Conservation (phyloP, 495 filamentous ascomycete genomes). For the Cercophora scortea region DNA sequence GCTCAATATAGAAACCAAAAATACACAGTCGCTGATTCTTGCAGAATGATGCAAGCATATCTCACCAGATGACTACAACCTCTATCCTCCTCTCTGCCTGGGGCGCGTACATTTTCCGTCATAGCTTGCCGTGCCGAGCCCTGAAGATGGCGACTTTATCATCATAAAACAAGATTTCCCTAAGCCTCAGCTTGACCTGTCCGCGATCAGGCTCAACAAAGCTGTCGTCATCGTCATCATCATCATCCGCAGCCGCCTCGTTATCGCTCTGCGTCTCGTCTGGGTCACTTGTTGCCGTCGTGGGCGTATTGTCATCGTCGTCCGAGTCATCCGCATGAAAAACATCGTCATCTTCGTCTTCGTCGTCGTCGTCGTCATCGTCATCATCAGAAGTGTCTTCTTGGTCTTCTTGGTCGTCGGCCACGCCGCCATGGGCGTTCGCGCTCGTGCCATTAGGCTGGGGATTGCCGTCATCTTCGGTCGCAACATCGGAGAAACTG, state of each 20-base stretch:
- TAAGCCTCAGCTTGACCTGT: slow-evolving; percentile 52
- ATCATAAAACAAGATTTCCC: slow-evolving; percentile 85
- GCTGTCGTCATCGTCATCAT: slow-evolving; percentile 49
- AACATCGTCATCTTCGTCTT: slow-evolving; percentile 36
- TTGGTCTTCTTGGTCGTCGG: slow-evolving; percentile 31
- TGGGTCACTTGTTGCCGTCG: slow-evolving; percentile 22
- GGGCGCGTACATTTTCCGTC: slow-evolving; percentile 5
- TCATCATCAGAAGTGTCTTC: slow-evolving; percentile 8
- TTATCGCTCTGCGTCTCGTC: slow-evolving; percentile 36
- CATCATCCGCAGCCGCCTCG: slow-evolving; percentile 29
- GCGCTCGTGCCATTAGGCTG: slow-evolving; percentile 27
- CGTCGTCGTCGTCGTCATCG: slow-evolving; percentile 35
- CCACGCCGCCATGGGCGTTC: slow-evolving; percentile 27
- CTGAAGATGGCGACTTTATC: slow-evolving; percentile 82
- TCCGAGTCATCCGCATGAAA: slow-evolving; percentile 41
- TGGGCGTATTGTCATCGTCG: slow-evolving; percentile 37
- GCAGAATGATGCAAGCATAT: too few species aligned
- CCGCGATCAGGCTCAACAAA: slow-evolving; percentile 30
- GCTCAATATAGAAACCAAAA: not conserved
- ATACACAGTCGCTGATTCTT: too few species aligned
- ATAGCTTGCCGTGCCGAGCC: slow-evolving; percentile 67
- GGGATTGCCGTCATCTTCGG: slow-evolving; percentile 32
- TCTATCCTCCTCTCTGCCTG: not conserved
- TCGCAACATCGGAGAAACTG: slow-evolving; percentile 33
- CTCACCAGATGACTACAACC: not conserved